Evolutionary conservation across 768 basidiomycete genomes (phyloP), one percentile per base, ranked within the genome.

Genomic region (Galerina sulciceps): DNA sequence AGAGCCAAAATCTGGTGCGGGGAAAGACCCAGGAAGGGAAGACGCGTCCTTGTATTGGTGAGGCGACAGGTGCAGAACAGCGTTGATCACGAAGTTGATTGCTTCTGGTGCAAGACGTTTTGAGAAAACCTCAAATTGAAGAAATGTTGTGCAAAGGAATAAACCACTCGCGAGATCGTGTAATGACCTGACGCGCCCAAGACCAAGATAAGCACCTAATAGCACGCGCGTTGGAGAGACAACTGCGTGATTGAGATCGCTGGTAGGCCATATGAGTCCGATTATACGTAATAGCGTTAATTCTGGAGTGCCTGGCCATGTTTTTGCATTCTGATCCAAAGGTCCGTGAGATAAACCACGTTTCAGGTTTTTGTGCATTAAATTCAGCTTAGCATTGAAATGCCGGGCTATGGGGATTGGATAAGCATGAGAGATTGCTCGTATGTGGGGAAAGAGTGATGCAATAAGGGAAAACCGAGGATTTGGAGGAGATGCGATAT

Each of bases 321-420:
- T 98, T 75, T 85, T 91, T 3, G 93, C 80, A 9, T 84, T 78
- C 0, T 71, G 71, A 22, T 82, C 75, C 13, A 84, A 75, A 0
- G 91, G 77, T 1, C 92, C 93, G 6, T 80, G 80, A 2, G 88
- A 83, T 15, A 99, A 76, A 8, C 95, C 96, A 9, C 87, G 87
- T 50, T 85, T 85, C 53, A 99, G 84, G 70, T 98, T 97, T 78
- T 94, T 95, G 72, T 98, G 88, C 94, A 99, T 97, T 5, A 97
- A 74, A 10, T 80, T 75, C 43, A 99, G 81, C 73, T 98, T 99
- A 26, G 83, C 77, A 59, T 91, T 85, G 73, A 96, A 93, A 67
- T 86, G 82, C 51, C 85, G 82, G 0, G 96, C 95, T 8, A 88
- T 80, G 45, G 88, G 83, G 54, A 91, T 83, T 1, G 96, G 93